Percentiles rank a stretch among this genome's conserved stretches.
phyloP scores from a whole-genome alignment of 108 stramenopile species.

The Aurantiochytrium sp. region DNA sequence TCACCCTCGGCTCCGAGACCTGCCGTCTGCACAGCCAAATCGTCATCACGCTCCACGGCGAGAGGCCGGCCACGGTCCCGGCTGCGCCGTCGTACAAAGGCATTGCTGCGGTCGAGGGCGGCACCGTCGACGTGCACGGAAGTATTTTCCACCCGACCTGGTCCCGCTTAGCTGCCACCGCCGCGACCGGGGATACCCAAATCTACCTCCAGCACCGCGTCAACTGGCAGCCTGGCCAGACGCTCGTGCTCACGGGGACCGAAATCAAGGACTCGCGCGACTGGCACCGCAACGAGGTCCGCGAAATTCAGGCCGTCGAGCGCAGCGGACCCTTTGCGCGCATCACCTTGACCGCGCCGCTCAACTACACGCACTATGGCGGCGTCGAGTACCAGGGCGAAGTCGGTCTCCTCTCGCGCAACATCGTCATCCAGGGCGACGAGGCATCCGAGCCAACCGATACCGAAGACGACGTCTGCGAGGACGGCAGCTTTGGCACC shows the following conservation, averaged over 20 bases:
- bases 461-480: slow-evolving; percentile 37
- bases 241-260: slow-evolving; percentile 47
- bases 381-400: slow-evolving; percentile 54
- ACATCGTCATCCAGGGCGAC: slow-evolving; percentile 52
- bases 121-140: slow-evolving; percentile 41
- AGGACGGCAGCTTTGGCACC: background rate
- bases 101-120: slow-evolving; percentile 43
- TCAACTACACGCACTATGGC: slow-evolving; percentile 44
- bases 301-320: slow-evolving; percentile 49
- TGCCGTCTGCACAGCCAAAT: slow-evolving; percentile 39
- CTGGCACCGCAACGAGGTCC: no score
- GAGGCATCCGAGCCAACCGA: slow-evolving; percentile 45
- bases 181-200: slow-evolving; percentile 11
- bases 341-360: slow-evolving; percentile 35
- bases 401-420: slow-evolving; percentile 54
- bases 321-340: slow-evolving; percentile 32
- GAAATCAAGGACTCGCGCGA: slow-evolving; percentile 41
- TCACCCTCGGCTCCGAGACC: slow-evolving; percentile 40
- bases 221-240: slow-evolving; percentile 52
- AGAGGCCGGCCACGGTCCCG: slow-evolving; percentile 30
- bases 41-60: slow-evolving; percentile 48
- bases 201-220: slow-evolving; percentile 46
- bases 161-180: slow-evolving; percentile 50
- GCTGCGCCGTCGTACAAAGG: slow-evolving; percentile 44
- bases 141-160: slow-evolving; percentile 46